Evolutionary conservation across 352 stramenopile genomes (phyloP).

Genomic region (Phytophthora cryptogea): DNA sequence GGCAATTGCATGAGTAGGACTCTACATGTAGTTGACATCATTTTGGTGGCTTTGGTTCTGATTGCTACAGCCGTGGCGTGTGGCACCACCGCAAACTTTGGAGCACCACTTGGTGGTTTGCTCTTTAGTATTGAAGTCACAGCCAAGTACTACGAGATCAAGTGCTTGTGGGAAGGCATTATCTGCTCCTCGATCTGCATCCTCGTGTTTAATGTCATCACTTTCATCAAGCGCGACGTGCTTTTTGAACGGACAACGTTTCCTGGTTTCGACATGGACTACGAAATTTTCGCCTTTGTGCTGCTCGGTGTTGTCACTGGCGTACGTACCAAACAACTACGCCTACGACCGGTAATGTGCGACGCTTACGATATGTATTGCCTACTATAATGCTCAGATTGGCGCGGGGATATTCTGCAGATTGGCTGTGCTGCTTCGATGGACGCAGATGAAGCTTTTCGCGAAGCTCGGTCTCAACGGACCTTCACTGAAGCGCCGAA

Average conservation of each 20-base stretch:
- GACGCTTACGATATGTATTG: not conserved
- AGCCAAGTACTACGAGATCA: constrained; percentile 87
- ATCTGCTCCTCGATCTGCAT: constrained; percentile 85
- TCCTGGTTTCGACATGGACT: constrained; percentile 81
- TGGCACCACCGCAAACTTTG: constrained; percentile 84
- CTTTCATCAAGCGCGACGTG: constrained; percentile 76
- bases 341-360: not conserved
- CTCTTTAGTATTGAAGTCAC: constrained; percentile 89
- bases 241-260: constrained; percentile 86
- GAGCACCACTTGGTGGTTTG: constrained; percentile 73
- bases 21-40: not conserved
- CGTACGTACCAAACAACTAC: constrained; percentile 34
- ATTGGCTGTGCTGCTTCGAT: constrained; percentile 54
- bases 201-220: constrained; percentile 81
- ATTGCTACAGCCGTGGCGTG: constrained; percentile 58
- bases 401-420: constrained; percentile 70
- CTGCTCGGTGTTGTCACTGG: constrained; percentile 74
- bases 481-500: constrained; percentile 58
- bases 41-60: not conserved
- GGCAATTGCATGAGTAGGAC: not conserved
- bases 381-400: constrained; percentile 37
- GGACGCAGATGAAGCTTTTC: constrained; percentile 66
- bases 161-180: constrained; percentile 84
- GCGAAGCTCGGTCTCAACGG: constrained; percentile 52
- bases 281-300: constrained; percentile 79